Evolutionary conservation across 2,329 filamentous ascomycete species (phyloP), one percentile per base, ranked within the genome.

Genomic region (Calonectria pseudoturangicola): DNA sequence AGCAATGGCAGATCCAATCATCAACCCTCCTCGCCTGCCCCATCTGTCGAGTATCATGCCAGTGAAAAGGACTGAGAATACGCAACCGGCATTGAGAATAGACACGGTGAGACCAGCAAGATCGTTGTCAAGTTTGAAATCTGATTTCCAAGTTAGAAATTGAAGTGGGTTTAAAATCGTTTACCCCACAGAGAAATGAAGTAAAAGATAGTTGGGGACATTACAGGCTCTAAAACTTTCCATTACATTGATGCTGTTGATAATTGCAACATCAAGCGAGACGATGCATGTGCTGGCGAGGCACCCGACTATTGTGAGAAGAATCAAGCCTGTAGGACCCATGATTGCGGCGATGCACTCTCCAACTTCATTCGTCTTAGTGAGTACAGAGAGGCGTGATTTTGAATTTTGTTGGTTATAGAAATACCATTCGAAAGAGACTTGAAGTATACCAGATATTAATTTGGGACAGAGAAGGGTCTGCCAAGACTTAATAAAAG

Each of bases 81-180:
- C 51, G 12, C 51, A 58, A 6, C 51, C 51, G 13, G 51, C 51
- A 12, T 58, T 36, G 10, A 58, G 30, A 25, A 58, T 58, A 13
- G 51, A 58, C 36, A 58, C 51, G 4, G 33, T 58, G 3, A 58
- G 30, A 25, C 51, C 51, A 4, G 51, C 51, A 10, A 58, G 51
- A 39, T 58, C 51, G 18, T 58, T 39, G 30, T 58, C n/a, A 33
- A 58, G 51, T 4, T 58, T 58, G 51, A 58, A 58, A 18, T 58
- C 51, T 58, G 12, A 16, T 36, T 36, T 16, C 51, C 16, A 7
- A n/a, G 51, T 58, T 39, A 58, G 51, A 39, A 36, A 15, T 48
- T 48, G 8, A 12, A 48, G n/a, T 30, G n/a, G n/a, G 41, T 4
- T 4, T n/a, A 8, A 8, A 18, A 18, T n/a, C n/a, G 4, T 7